Conservation (phyloP, 768 basidiomycete genomes). For the Tylopilus balloui region DNA sequence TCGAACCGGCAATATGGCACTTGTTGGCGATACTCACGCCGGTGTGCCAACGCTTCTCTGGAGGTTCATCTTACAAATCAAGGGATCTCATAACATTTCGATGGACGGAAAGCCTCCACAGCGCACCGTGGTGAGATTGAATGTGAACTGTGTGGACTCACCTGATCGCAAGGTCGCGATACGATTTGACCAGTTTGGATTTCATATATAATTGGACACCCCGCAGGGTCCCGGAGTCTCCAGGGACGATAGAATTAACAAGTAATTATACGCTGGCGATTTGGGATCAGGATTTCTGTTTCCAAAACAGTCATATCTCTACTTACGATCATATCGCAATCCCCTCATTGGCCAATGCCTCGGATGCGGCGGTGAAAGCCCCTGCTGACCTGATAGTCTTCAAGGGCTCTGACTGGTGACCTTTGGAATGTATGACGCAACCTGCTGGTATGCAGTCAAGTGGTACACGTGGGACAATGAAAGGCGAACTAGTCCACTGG, state of each 20-base stretch:
- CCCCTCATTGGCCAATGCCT: constrained; percentile 15
- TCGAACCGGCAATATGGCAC: constrained; percentile 2
- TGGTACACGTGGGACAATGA: constrained; percentile 4
- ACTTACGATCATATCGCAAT: constrained; percentile 12
- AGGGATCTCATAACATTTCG: neutral
- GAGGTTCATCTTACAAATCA: neutral
- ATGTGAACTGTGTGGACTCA: constrained; percentile 1
- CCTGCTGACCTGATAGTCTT: constrained; percentile 5
- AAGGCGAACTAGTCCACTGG: neutral
- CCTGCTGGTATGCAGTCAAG: neutral
- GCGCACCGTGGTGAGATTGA: neutral
- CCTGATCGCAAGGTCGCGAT: constrained; percentile 3
- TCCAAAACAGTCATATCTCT: constrained; percentile 9
- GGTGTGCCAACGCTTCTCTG: constrained; percentile 1
- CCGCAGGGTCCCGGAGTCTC: constrained; percentile 13
- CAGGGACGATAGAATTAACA: constrained; percentile 12
- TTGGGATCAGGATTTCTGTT: constrained; percentile 8
- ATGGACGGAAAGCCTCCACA: neutral
- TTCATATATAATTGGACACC: constrained; percentile 7
- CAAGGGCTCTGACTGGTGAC: no score
- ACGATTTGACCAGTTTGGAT: neutral
- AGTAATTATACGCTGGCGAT: neutral
- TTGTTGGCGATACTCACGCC: constrained; percentile 13
- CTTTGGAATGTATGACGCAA: constrained; percentile 7
- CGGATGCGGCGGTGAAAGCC: constrained; percentile 10